Base-by-base conservation (phyloP, 1,284 basidiomycete genomes). In the Ceratobasidium sp. region DNA sequence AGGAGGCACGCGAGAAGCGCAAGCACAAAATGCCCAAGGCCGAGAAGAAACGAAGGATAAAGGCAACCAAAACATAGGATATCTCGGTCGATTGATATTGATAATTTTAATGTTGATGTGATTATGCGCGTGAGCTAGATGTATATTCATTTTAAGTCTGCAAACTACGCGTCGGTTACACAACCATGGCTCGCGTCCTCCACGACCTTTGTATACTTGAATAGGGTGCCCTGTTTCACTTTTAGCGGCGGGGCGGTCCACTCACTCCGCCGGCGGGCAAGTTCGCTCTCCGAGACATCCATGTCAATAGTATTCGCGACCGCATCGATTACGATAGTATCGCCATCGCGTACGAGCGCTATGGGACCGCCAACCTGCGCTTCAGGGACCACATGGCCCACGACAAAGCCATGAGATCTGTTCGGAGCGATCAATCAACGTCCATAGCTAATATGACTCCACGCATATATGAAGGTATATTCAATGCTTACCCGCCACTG, bases 21-120 rank as follows among this genome's bases (percentile, higher is more conserved):
- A 92, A 94, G 78, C 82, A 85, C 73, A 98, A 98, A 80, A 93
- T 98, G 82, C 91, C 93, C 60, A 98, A 98, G 78, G 85, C 88
- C 44, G 93, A 95, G 79, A 98, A 98, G 82, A 91, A 91, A 79
- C 84, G 87, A 56, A 84, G 85, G 72, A 83, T 97, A 73, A 96
- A 93, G 79, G 77, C 77, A 72, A 75, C 71, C 42, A 66, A 66
- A 47, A 21, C 62, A n/a, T 66, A 47, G 41, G 8, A 30, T 23
- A 23, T 42, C n/a, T 21, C 33, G 21, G 23, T 14, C 21, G 42
- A 13, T 25, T 53, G 36, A 41, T 44, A 21, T 27, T 23, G 46
- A 52, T 44, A 52, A 36, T 53, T 50, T 57, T 19, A 36, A 23
- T 56, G 29, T 52, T 36, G 33, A 36, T 36, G 33, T 36, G 33